Percentiles rank a stretch among this genome's conserved stretches.
Conservation (phyloP, 140 eudicot species). For the Flaveria floridana region DNA sequence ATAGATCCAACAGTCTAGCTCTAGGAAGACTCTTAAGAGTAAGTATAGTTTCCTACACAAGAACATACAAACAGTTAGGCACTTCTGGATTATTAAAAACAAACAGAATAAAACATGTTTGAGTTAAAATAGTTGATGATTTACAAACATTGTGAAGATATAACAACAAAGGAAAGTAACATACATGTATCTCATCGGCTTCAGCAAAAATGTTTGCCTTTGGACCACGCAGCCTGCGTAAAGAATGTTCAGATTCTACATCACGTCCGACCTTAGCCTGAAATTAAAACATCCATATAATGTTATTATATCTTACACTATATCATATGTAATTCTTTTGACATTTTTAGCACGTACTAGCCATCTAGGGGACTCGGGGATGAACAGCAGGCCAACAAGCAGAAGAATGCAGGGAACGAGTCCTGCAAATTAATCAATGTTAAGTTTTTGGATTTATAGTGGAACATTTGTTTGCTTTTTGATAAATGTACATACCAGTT, state of each 20-base stretch:
- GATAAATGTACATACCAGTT: conserved; percentile 47
- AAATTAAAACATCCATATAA: conserved; percentile 15
- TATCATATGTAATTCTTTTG: background rate
- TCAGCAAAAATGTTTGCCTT: conserved; percentile 63
- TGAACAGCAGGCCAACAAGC: conserved; percentile 64
- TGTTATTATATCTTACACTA: background rate
- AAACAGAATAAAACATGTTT: background rate
- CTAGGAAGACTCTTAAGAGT: conserved; percentile 57
- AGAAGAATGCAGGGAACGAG: conserved; percentile 55
- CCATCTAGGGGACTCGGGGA: conserved; percentile 97
- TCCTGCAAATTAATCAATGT: conserved; percentile 40
- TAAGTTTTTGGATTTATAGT: background rate
- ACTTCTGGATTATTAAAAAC: background rate
- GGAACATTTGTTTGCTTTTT: background rate
- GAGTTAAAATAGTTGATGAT: background rate
- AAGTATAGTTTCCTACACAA: conserved; percentile 49
- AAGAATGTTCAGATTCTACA: conserved; percentile 51
- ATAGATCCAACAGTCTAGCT: conserved; percentile 50
- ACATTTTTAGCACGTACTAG: conserved; percentile 46
- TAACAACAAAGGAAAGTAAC: background rate
- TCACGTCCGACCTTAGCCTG: conserved; percentile 69
- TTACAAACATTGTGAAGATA: conserved; percentile 18
- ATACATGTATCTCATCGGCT: conserved; percentile 72
- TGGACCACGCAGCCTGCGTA: conserved; percentile 65
- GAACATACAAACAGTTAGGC: background rate